Base-by-base conservation (phyloP, 495 filamentous ascomycete genomes). In the Cairneyella variabilis region DNA sequence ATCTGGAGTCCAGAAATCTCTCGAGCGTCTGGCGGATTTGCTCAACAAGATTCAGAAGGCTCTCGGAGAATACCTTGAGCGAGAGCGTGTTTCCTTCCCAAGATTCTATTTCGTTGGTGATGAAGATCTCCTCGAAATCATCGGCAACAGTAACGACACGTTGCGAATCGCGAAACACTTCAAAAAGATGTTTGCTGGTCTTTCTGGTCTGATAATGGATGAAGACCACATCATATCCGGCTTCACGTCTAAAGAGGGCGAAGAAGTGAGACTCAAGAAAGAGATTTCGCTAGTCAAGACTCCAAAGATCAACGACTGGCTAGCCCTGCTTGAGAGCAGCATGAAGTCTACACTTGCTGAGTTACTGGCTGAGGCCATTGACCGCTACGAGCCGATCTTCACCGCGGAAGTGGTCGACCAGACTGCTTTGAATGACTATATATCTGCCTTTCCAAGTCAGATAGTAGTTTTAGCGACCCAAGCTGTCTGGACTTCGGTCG, bases 21-120 rank as follows among this genome's bases (percentile, higher is more conserved):
- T 99, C 21, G 93, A 99, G 71, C 85, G 93, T 57, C 76, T 99
- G 42, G 91, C 91, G 3, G 93, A 97, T 64, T 70, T 97, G 34
- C 82, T 99, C 51, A 95, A 96, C 80, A 99, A 97, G 74, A 99
- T 99, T 48, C 95, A 99, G 62, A 99, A 99, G 70, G 93, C 93
- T 3, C 83, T 99, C 12, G 93, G 93, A 64, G 93, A 99, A 74
- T 99, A 99, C 61, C 83, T 99, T 42, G 93, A 99, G 70, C 90
- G 92, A 51, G 93, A 99, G 74, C 81, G 93, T 63, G 84, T 96
- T 3, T 93, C 93, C 2, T 99, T 99, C 73, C 93, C 93, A 42
- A 83, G 93, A 26, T 99, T 99, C 74, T 99, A 99, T 69, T 99
- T 99, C 63, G 93, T 99, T 51, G 93, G 93, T 66, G 93, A 99